Evolutionary conservation across 2,329 filamentous ascomycete genomes (phyloP), one percentile per base, ranked within the genome.

Genomic region (Botrytis medusae): DNA sequence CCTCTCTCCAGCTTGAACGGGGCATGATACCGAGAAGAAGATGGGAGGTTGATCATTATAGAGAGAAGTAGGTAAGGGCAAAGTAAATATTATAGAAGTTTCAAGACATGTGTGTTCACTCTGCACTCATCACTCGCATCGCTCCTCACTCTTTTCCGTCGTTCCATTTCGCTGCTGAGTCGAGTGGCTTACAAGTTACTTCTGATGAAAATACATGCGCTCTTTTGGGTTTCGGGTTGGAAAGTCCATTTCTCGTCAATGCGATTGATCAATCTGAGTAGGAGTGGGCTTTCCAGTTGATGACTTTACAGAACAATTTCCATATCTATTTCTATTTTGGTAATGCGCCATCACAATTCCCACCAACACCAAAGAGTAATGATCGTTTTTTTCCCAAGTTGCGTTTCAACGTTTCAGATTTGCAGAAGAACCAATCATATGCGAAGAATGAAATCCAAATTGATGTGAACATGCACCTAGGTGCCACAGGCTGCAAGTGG

Each of bases 341-440:
- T 46, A 48, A 64, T 32, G 51, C 34, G 57, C 59, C 57, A 63
- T 48, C 61, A 51, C 10, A 22, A 42, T 48, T 70, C 42, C 57
- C 57, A 42, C 68, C 59, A 70, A 70, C 51, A 54, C 51, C 51
- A 54, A 16, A 44, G n/a, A 22, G 40, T 22, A 37, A 34, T 62
- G 57, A 40, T 71, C 68, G 65, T 42, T 62, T 48, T 48, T 62
- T 25, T 32, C 34, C 29, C 44, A 71, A 61, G 69, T 62, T 32
- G 20, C 22, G 22, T 62, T 62, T 62, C 60, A 18, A 40, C 22
- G 69, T 71, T 71, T 71, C 69, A 71, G 25, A 40, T 32, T 63
- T 71, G 9, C 14, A n/a, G n/a, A 4, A 71, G 57, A 63, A 3
- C 69, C 69, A 71, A 71, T 71, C 8, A 61, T 29, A n/a, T 60